Base-by-base conservation (phyloP, 306 rosid genomes). In the Glycine soja region DNA sequence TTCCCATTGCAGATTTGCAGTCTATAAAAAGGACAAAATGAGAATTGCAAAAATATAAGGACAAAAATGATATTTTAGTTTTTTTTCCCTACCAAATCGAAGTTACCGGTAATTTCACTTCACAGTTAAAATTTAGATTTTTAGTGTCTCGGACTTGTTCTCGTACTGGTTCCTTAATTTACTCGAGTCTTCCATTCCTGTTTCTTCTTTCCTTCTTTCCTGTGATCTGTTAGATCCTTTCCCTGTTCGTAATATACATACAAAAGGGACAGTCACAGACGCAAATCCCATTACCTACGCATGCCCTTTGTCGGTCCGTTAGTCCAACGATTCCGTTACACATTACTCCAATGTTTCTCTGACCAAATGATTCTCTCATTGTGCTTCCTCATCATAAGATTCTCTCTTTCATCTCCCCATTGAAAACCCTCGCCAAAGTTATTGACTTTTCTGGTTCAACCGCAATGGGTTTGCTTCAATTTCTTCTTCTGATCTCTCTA, bases 381-480 rank as follows among this genome's bases (percentile, higher is more conserved):
- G 43, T 51, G 5, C 6, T 32, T 50, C 12, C 38, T 52, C 8
- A 40, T 3, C n/a, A 7, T 16, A 13, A 32, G 14, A 63, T 52
- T 24, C 1, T 51, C 51, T 14, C 62, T 67, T 65, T 54, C 36
- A 14, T 42, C 34, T 72, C 54, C 65, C 77, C 64, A 45, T 61
- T 65, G 68, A 67, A 74, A 76, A 36, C 70, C 58, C 65, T 54
- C 54, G 8, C 70, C 0, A 63, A 70, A 52, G 50, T 61, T 58
- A 7, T 56, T 56, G 3, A 62, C 73, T 78, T 79, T 82, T 32
- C 73, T n/a, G 7, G 8, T 52, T 70, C 54, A 15, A 73, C 40
- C 81, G 67, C 36, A 56, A 59, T 75, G 84, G 71, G 76, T 14
- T 79, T 79, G 47, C 72, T 70, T 54, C 72, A 56, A 54, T 71